Evolutionary conservation across 2,329 filamentous ascomycete genomes (phyloP), one percentile per base, ranked within the genome.

Genomic region (Cladophialophora exuberans): DNA sequence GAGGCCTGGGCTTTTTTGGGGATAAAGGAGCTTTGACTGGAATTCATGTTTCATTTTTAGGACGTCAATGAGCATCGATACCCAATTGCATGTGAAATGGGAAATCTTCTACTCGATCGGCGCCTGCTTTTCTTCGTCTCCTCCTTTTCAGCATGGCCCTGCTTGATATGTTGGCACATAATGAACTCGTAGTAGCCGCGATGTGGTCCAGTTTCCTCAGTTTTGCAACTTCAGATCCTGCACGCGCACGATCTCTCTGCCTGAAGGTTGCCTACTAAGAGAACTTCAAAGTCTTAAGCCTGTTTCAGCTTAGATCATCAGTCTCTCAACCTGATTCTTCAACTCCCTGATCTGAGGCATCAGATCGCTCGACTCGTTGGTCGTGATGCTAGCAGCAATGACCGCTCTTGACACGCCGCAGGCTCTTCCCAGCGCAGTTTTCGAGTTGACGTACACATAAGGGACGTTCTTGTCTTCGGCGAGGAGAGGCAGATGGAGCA

Each of bases 311-410:
- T 47, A 97, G 78, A 97, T 96, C 80, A 93, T 91, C 65, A 97
- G 83, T 67, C 92, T 84, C 83, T 97, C 93, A 52, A 97, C 89
- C 85, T 96, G 95, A 76, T 95, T 89, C 81, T 93, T 95, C 69
- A 97, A 81, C 63, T 86, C 82, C 67, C 88, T 83, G 74, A 97
- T 97, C 81, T 95, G 90, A 69, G 84, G 83, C 74, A 87, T 89
- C 57, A 97, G 81, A 74, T 97, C 92, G 68, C 84, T 89, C 33
- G 87, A 88, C 77, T 96, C 90, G 82, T 96, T 96, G 74, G 88
- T 91, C 64, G 90, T 97, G 76, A 97, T 96, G 68, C 82, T 86
- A 60, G 85, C 86, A 35, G 90, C 87, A 67, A 97, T 97, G 59
- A 97, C 92, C 52, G 90, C 82, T 56, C 93, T 83, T 69, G 83